These are phyloP conservation scores for Afroboletus lepidellus DNA, from an alignment of 1,284 basidiomycete genomes.

Conservation along the genomic window DNA sequence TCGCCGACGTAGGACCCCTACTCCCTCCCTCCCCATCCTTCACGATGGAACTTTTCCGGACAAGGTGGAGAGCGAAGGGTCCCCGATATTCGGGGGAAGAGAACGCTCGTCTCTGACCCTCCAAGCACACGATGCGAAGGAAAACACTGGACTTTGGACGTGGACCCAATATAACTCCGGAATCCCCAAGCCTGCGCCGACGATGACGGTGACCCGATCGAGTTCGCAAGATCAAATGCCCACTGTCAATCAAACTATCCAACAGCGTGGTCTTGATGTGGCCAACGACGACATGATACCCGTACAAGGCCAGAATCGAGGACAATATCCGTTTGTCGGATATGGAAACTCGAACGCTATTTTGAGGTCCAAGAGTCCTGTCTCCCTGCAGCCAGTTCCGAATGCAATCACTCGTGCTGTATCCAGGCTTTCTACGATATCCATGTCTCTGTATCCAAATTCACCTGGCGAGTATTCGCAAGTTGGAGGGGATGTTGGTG, in stretches of 20 bases:
- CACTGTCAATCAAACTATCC: slow-evolving; percentile 1
- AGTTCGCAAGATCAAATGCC: slow-evolving; percentile 18
- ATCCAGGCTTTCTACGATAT: slow-evolving; percentile 50
- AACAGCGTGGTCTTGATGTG: slow-evolving; percentile 1
- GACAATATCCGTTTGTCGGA: slow-evolving; percentile 27
- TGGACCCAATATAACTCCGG: slow-evolving; percentile 65
- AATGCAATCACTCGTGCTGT: slow-evolving; percentile 38
- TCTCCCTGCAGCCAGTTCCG: slow-evolving; percentile 36
- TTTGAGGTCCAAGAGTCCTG: slow-evolving; percentile 25
- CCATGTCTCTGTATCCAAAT: slow-evolving; percentile 52
- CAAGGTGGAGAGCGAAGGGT: slow-evolving; percentile 50
- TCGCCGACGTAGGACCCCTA: slow-evolving; percentile 49
- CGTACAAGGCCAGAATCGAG: slow-evolving; percentile 15
- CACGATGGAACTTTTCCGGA: slow-evolving; percentile 51
- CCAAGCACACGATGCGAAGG: slow-evolving; percentile 26
- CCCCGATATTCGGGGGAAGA: slow-evolving; percentile 72
- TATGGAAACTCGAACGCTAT: slow-evolving; percentile 15
- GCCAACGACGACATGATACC: background rate
- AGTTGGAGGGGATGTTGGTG: slow-evolving; percentile 37
- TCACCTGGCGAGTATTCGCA: slow-evolving; percentile 39
- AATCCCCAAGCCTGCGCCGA: slow-evolving; percentile 32
- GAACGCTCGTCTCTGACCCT: slow-evolving; percentile 55
- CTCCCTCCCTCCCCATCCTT: slow-evolving; percentile 69
- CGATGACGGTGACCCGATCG: slow-evolving; percentile 28
- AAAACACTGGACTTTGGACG: slow-evolving; percentile 45